Evolutionary conservation across 2,329 filamentous ascomycete genomes (phyloP).

Genomic region (Botrytis medusae): DNA sequence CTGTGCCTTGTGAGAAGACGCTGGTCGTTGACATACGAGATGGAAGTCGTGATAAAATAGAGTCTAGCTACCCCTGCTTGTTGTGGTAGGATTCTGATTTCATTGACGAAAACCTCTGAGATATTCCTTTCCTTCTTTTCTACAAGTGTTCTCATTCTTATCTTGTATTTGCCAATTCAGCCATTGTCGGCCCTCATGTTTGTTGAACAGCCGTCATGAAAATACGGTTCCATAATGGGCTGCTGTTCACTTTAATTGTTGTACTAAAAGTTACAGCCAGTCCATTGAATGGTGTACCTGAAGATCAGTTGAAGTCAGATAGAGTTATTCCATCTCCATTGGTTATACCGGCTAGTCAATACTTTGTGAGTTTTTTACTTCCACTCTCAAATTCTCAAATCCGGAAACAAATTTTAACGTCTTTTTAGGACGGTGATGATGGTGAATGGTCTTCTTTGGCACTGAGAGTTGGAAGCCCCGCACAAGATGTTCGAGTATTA

Average conservation of each 20-base stretch:
- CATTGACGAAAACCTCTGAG: neutral
- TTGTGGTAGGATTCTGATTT: neutral
- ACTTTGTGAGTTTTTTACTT: conserved; percentile 25
- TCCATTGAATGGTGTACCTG: neutral
- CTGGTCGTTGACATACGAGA: neutral
- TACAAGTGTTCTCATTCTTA: neutral
- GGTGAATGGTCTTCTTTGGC: conserved; percentile 70
- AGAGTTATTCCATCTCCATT: conserved; percentile 23
- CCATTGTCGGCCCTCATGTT: conserved; percentile 17
- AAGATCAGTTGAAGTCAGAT: neutral
- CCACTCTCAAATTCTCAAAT: neutral
- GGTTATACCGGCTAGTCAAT: conserved; percentile 30
- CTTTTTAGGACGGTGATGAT: conserved; percentile 57
- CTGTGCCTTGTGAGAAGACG: neutral
- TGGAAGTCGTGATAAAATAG: neutral
- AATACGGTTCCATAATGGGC: conserved; percentile 12
- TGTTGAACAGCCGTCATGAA: conserved; percentile 17
- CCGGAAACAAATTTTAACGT: conserved; percentile 32
- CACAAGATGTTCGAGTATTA: conserved; percentile 45
- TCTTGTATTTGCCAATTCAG: neutral
- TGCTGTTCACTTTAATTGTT: conserved; percentile 7
- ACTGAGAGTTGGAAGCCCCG: conserved; percentile 56
- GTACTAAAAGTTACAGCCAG: conserved; percentile 6
- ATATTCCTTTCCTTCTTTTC: neutral
- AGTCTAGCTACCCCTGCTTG: neutral